Percentiles rank a stretch among this genome's conserved stretches.
These are phyloP conservation scores for Trichoderma gamsii DNA, from an alignment of 495 filamentous ascomycete species.

Conservation along the genomic window DNA sequence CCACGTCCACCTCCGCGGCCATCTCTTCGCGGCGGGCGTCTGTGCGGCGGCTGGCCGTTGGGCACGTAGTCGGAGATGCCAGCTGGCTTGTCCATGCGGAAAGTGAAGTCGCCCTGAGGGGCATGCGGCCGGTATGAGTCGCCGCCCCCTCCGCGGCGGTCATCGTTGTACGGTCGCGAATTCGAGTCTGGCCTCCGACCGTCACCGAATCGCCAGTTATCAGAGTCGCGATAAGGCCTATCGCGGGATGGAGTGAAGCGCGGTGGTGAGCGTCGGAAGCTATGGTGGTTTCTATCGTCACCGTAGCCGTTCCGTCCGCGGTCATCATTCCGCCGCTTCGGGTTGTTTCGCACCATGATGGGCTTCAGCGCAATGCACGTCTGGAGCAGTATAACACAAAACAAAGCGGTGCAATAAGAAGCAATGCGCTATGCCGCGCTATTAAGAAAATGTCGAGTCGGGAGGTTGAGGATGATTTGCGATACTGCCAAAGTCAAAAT, in stretches of 20 bases:
- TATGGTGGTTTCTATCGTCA: neutral
- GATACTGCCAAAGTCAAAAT: neutral
- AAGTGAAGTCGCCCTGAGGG: slow-evolving; percentile 42
- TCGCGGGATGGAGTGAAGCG: neutral
- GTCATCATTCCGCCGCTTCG: neutral
- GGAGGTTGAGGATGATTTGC: neutral
- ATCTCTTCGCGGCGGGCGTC: slow-evolving; percentile 15
- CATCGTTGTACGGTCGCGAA: neutral
- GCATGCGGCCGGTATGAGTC: slow-evolving; percentile 17
- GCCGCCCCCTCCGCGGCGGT: slow-evolving; percentile 16
- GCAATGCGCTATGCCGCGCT: neutral
- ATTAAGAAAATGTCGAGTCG: neutral
- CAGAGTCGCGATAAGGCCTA: slow-evolving; percentile 1
- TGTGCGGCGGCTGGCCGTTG: slow-evolving; percentile 13
- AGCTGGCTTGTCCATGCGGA: slow-evolving; percentile 36
- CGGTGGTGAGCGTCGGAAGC: neutral
- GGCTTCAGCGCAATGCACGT: neutral
- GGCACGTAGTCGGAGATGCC: slow-evolving; percentile 27
- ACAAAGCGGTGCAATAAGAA: neutral
- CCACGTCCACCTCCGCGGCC: slow-evolving; percentile 20
- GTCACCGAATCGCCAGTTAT: neutral
- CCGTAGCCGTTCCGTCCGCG: neutral
- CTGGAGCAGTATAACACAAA: too few relatives aligned
- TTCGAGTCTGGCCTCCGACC: neutral
- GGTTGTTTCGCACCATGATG: slow-evolving; percentile 1